A percentile compares a stretch with the other conserved stretches of the same genome.
phyloP scores from a whole-genome alignment of 345 rosid species.

The Brassica carinata region DNA sequence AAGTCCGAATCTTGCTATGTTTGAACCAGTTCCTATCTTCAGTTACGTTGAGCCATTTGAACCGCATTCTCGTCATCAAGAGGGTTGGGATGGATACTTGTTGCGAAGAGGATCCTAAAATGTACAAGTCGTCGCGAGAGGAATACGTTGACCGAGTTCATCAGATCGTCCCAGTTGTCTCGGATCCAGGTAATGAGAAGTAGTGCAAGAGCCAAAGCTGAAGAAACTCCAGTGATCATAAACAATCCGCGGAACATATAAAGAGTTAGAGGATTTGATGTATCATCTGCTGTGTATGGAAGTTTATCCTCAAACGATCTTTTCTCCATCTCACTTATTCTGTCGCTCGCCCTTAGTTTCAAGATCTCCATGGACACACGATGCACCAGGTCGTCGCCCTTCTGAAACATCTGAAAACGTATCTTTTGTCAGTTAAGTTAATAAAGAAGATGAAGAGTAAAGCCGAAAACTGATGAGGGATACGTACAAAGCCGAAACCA shows the following conservation, averaged over 20 bases:
- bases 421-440: neutral
- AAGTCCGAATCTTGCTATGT: neutral
- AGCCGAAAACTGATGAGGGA: slow-evolving; percentile 30
- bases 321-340: slow-evolving; percentile 18
- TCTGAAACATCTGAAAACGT: slow-evolving; percentile 36
- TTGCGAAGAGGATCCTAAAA: neutral
- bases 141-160: neutral
- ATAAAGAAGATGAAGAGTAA: neutral
- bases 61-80: neutral
- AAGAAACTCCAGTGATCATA: slow-evolving; percentile 28
- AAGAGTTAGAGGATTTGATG: slow-evolving; percentile 27
- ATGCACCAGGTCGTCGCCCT: slow-evolving; percentile 4
- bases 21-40: slow-evolving; percentile 24
- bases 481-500: slow-evolving; percentile 47
- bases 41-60: neutral
- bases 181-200: slow-evolving; percentile 18
- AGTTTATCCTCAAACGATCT: slow-evolving; percentile 12
- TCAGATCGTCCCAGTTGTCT: neutral
- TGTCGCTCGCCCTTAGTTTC: neutral
- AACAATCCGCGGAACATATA: slow-evolving; percentile 37
- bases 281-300: slow-evolving; percentile 20
- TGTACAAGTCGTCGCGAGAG: neutral
- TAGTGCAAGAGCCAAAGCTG: slow-evolving; percentile 5
- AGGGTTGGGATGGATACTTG: slow-evolving; percentile 16
- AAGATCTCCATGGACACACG: slow-evolving; percentile 24